Evolutionary conservation across 768 basidiomycete genomes (phyloP), one percentile per base, ranked within the genome.

Genomic region (Kwoniella sp.): DNA sequence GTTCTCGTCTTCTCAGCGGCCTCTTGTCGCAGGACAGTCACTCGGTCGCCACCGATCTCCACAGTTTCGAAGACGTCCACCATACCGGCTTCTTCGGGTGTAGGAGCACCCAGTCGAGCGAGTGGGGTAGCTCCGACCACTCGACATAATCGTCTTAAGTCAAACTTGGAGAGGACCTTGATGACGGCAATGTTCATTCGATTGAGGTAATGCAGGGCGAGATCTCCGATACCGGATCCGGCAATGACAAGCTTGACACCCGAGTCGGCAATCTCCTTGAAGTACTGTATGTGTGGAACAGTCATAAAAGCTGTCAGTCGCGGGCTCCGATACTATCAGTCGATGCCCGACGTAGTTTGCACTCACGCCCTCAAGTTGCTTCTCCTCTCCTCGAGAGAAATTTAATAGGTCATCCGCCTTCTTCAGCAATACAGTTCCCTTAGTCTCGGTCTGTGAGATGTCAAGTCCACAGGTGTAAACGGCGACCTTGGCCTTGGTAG

Each of bases 81-180:
- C 73, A 85, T 88, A 50, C 96, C 96, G 23, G 92, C 92, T 82
- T 99, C 96, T 81, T 99, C 96, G 0, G 93, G 87, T 13, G 92
- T 97, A 4, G 96, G 96, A 0, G 93, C 92, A 63, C 96, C 96
- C 67, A 99, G 85, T 52, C 96, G 90, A 0, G 96, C 94, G 57
- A 99, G 88, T 2, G 96, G 96, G 0, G 93, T 96, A 12, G 95
- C 96, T 68, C 92, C 92, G 71, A 93, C 92, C 70, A 99, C 96
- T 55, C 94, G 90, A 82, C 92, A 95, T 15, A 97, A 83, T 1
- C 96, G 85, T 56, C 95, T 90, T 15, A 99, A 87, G 70, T 99
- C 95, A 81, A 99, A 99, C 82, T 99, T 99, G 78, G 93, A 96
- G 63, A 95, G 86, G 29, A 98, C 92, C 81, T 96, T 97, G 82